Evolutionary conservation across 176 grass and related monocot species (phyloP).

Genomic region (Musa troglodytarum): DNA sequence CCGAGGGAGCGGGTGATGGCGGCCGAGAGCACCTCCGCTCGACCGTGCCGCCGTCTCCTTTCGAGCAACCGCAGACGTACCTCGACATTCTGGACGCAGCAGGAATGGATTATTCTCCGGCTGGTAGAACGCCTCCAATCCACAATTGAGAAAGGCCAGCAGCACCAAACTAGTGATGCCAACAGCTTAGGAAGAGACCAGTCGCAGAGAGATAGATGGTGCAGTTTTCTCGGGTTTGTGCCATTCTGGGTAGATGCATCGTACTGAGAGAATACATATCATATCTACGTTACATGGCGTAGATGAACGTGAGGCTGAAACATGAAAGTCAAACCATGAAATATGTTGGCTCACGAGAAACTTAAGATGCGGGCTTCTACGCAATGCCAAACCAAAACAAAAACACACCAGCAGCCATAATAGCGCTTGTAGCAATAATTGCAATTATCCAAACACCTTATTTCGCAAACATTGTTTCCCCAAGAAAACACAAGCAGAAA

Average conservation of each 20-base stretch:
- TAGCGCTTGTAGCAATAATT: neutral
- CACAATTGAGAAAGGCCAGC: slow-evolving; percentile 44
- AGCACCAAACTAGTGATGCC: neutral
- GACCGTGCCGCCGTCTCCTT: neutral
- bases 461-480: neutral
- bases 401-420: too few relatives aligned
- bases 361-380: too few relatives aligned
- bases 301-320: too few relatives aligned
- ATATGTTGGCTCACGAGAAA: too few relatives aligned
- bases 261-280: too few relatives aligned
- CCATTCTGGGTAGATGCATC: too few relatives aligned
- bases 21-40: neutral
- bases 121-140: slow-evolving; percentile 64
- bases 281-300: too few relatives aligned
- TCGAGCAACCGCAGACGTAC: slow-evolving; percentile 8
- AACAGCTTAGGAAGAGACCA: neutral
- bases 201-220: too few relatives aligned
- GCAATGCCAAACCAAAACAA: too few relatives aligned
- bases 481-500: neutral
- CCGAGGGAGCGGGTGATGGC: neutral
- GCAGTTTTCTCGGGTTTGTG: too few relatives aligned
- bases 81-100: slow-evolving; percentile 63
- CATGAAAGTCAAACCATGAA: too few relatives aligned
- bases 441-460: neutral
- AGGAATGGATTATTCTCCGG: slow-evolving; percentile 87